A percentile compares a stretch with the other conserved stretches of the same genome.
phyloP scores from a whole-genome alignment of 2,329 filamentous ascomycete species.

The Chaetomiaceae sp. region DNA sequence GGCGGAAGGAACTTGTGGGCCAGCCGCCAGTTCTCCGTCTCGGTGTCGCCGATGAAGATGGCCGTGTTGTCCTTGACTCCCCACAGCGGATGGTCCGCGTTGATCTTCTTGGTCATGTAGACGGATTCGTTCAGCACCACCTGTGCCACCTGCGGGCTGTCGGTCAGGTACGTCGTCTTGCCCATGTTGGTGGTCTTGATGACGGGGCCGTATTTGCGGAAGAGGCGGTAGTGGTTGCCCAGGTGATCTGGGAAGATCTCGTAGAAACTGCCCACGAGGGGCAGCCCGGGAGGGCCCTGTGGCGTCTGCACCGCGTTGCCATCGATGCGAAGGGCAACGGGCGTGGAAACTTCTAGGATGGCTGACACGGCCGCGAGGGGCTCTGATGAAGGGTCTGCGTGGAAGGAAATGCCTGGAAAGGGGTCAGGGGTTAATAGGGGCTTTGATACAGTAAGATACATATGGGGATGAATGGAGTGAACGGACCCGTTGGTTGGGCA shows the following conservation, averaged over 20 bases:
- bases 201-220: slow-evolving; percentile 48
- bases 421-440: slow-evolving; percentile 30
- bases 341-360: slow-evolving; percentile 3
- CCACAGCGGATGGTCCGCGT: slow-evolving; percentile 44
- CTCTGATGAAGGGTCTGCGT: slow-evolving; percentile 19
- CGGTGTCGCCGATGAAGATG: slow-evolving; percentile 46
- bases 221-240: slow-evolving; percentile 42
- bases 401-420: neutral
- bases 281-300: slow-evolving; percentile 45
- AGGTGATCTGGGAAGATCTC: slow-evolving; percentile 54
- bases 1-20: slow-evolving; percentile 60
- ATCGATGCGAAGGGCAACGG: slow-evolving; percentile 44
- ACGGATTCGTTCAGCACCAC: slow-evolving; percentile 45
- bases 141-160: slow-evolving; percentile 43
- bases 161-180: slow-evolving; percentile 44
- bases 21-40: slow-evolving; percentile 43
- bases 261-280: slow-evolving; percentile 49
- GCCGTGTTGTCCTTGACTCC: slow-evolving; percentile 38
- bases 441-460: neutral
- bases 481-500: too few species aligned
- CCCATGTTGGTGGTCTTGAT: slow-evolving; percentile 51
- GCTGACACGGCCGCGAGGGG: neutral
- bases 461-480: slow-evolving; percentile 31
- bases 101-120: slow-evolving; percentile 50
- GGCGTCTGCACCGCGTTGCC: slow-evolving; percentile 44